phyloP scores from a whole-genome alignment of 345 rosid genomes.

The Arabis alpina region DNA sequence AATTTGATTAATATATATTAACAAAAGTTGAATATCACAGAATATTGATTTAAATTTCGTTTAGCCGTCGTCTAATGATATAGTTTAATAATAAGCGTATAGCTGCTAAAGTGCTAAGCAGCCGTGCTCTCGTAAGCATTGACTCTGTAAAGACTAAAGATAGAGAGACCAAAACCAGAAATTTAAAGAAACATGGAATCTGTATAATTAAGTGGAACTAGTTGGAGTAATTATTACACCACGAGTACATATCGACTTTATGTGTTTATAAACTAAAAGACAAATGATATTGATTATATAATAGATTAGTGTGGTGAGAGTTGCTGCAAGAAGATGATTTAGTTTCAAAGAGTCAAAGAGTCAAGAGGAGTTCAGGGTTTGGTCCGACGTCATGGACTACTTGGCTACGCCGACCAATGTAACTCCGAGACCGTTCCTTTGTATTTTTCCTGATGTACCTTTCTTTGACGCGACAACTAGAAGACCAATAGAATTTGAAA shows the following conservation, averaged over 20 bases:
- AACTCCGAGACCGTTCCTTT: not conserved
- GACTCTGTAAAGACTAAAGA: not conserved
- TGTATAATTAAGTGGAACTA: not conserved
- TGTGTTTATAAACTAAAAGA: not conserved
- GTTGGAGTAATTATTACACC: conserved; percentile 2
- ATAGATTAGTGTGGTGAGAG: not conserved
- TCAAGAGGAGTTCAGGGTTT: not conserved
- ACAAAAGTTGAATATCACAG: not conserved
- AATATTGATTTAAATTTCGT: not conserved
- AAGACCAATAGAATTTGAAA: not conserved
- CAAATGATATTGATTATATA: not conserved
- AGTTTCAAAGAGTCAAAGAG: not conserved
- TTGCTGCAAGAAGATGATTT: not conserved
- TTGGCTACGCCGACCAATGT: conserved; percentile 6
- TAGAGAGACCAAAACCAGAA: not conserved
- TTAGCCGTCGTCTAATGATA: not conserved
- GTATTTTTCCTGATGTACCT: not conserved
- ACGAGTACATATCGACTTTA: not conserved
- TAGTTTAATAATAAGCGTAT: not conserved
- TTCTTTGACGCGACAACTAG: not conserved
- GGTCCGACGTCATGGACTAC: conserved; percentile 1
- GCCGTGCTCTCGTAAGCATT: not conserved
- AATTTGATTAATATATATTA: not conserved
- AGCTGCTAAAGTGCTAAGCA: not conserved
- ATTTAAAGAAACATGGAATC: not conserved